phyloP scores from a whole-genome alignment of 2,329 filamentous ascomycete species.

The Ophiocordyceps camponoti-leonardi region DNA sequence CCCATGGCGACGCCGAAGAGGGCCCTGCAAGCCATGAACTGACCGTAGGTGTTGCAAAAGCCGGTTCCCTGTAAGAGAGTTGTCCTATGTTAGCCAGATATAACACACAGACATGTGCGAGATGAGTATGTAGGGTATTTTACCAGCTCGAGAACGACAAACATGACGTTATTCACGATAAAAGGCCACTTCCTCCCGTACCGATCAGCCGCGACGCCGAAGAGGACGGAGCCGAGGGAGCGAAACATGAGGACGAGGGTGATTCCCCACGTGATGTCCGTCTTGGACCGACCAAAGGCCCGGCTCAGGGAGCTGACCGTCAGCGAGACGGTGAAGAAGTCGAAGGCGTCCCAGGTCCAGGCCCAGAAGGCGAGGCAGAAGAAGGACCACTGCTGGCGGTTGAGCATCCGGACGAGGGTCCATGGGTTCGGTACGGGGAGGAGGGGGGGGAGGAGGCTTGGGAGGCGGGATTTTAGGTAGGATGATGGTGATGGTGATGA shows the following conservation, averaged over 20 bases:
- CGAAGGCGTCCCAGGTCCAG: conserved; percentile 46
- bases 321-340: conserved; percentile 49
- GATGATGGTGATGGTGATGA: too few relatives aligned
- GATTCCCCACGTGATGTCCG: conserved; percentile 47
- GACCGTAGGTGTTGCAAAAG: conserved; percentile 47
- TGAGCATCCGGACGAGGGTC: conserved; percentile 28
- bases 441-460: conserved; percentile 39
- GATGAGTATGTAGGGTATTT: too few relatives aligned
- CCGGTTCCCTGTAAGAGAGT: conserved; percentile 36
- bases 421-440: conserved; percentile 35
- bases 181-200: conserved; percentile 55
- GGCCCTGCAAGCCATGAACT: conserved; percentile 59
- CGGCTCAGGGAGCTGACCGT: conserved; percentile 35
- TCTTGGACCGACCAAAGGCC: conserved; percentile 33
- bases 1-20: conserved; percentile 74
- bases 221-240: conserved; percentile 34
- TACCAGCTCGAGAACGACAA: conserved; percentile 50
- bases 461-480: conserved; percentile 34
- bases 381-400: conserved; percentile 33
- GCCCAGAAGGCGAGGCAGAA: conserved; percentile 21
- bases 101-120: too few relatives aligned
- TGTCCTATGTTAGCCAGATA: too few relatives aligned
- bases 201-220: conserved; percentile 36
- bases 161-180: conserved; percentile 55
- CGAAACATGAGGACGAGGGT: conserved; percentile 46